Percentiles rank a stretch among this genome's conserved stretches.
These are phyloP conservation scores for Phytophthora nicotianae DNA, from an alignment of 352 stramenopile species.

Conservation along the genomic window DNA sequence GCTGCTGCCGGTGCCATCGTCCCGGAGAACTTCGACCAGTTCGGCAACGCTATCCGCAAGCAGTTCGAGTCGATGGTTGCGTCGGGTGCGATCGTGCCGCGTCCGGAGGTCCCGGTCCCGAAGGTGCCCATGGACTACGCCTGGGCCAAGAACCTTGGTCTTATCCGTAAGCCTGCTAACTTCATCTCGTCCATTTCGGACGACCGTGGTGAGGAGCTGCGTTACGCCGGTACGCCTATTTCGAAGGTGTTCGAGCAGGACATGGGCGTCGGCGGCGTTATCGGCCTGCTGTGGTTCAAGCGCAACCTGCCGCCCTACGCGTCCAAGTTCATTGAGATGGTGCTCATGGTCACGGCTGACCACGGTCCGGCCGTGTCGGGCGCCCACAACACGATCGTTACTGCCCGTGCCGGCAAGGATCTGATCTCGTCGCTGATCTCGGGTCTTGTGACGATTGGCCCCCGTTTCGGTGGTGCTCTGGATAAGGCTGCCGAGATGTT, in stretches of 20 bases:
- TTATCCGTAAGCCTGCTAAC: slow-evolving; percentile 96
- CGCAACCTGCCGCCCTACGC: slow-evolving; percentile 89
- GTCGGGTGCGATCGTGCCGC: slow-evolving; percentile 82
- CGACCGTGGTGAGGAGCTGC: slow-evolving; percentile 96
- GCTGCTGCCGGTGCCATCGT: slow-evolving; percentile 91
- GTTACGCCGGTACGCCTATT: slow-evolving; percentile 95
- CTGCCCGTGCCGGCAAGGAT: slow-evolving; percentile 95
- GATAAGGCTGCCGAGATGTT: slow-evolving; percentile 96
- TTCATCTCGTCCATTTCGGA: slow-evolving; percentile 98
- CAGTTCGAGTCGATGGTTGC: slow-evolving; percentile 88
- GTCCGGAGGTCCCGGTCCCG: slow-evolving; percentile 90
- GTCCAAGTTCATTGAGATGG: slow-evolving; percentile 98
- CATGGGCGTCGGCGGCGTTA: slow-evolving; percentile 93
- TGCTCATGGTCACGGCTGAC: slow-evolving; percentile 97
- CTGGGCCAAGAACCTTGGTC: slow-evolving; percentile 95
- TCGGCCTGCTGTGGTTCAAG: slow-evolving; percentile 97
- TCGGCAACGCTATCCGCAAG: slow-evolving; percentile 92
- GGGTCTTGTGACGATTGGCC: slow-evolving; percentile 96
- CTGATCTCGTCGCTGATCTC: slow-evolving; percentile 96
- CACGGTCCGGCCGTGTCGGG: slow-evolving; percentile 96
- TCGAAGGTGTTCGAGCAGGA: slow-evolving; percentile 95
- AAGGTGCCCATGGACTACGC: slow-evolving; percentile 98
- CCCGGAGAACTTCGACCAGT: slow-evolving; percentile 95
- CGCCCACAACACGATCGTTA: slow-evolving; percentile 97
- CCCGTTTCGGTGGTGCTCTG: slow-evolving; percentile 95